These are phyloP conservation scores for Scheffersomyces ergatensis DNA, from an alignment of 805 yeast genomes.

Conservation along the genomic window DNA sequence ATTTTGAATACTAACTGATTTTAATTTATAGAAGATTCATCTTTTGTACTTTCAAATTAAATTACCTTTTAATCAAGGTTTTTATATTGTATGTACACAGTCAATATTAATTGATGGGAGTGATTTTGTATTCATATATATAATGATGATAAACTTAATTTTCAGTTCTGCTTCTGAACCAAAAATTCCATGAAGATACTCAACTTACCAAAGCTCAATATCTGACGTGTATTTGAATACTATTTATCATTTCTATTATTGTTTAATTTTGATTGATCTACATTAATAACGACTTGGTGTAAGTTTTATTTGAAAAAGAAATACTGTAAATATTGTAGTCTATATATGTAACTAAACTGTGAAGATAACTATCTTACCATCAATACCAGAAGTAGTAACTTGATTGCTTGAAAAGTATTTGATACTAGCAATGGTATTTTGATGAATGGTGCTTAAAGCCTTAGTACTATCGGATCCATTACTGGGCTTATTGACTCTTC, in stretches of 20 bases:
- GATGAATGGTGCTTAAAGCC: conserved; percentile 76
- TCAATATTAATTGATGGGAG: too few relatives aligned
- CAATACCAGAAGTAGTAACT: conserved; percentile 74
- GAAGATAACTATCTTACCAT: conserved; percentile 87
- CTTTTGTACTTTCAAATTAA: too few relatives aligned
- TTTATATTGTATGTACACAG: too few relatives aligned
- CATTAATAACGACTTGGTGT: too few relatives aligned
- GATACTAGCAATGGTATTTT: conserved; percentile 78
- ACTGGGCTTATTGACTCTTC: conserved; percentile 53
- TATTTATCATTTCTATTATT: too few relatives aligned
- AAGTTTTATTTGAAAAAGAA: too few relatives aligned
- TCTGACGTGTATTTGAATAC: conserved; percentile 37
- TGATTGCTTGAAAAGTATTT: conserved; percentile 47
- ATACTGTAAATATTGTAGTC: too few relatives aligned
- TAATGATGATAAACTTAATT: conserved; percentile 59
- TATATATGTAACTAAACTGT: conserved; percentile 10
- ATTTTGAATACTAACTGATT: too few relatives aligned
- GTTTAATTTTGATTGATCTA: too few relatives aligned
- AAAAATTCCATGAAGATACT: conserved; percentile 68
- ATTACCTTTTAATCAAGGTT: too few relatives aligned
- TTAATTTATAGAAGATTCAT: too few relatives aligned
- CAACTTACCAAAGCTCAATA: conserved; percentile 60
- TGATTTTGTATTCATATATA: conserved; percentile 12
- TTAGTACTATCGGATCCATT: conserved; percentile 23
- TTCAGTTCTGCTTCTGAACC: conserved; percentile 99